phyloP scores from a whole-genome alignment of 1,284 basidiomycete species.

The Microbotryomycetes sp. region DNA sequence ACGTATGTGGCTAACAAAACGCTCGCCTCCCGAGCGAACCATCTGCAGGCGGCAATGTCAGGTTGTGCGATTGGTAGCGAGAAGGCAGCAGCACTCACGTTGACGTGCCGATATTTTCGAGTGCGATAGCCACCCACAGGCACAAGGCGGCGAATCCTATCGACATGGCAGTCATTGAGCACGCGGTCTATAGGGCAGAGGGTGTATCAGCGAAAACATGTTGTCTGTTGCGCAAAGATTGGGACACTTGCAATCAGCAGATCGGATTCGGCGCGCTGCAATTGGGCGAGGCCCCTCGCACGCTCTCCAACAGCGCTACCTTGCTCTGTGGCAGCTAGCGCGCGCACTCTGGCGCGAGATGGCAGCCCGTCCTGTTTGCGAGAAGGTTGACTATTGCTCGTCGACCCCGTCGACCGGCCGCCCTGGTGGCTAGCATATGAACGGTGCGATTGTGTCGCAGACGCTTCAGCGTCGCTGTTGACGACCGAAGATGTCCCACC shows the following conservation, averaged over 20 bases:
- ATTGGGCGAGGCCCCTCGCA: neutral
- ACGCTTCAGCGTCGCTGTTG: neutral
- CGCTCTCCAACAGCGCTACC: neutral
- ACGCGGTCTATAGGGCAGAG: neutral
- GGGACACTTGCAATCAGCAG: neutral
- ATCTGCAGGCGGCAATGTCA: neutral
- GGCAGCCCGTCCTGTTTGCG: neutral
- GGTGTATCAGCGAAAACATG: neutral
- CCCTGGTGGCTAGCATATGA: neutral
- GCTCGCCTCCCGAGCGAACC: neutral
- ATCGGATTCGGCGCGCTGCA: slow-evolving; percentile 6
- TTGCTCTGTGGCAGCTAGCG: neutral
- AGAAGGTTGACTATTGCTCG: neutral
- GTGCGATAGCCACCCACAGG: neutral
- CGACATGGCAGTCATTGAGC: neutral
- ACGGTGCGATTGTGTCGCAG: neutral
- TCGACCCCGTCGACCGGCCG: neutral
- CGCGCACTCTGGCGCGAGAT: neutral
- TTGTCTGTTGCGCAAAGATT: too few species aligned
- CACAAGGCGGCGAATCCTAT: neutral
- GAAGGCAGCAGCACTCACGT: too few species aligned
- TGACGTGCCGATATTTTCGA: neutral
- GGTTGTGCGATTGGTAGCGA: too few species aligned
- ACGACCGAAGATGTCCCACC: neutral
- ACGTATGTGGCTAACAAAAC: neutral